Evolutionary conservation across 2,329 filamentous ascomycete species (phyloP).

Genomic region (Botryotinia globosa): DNA sequence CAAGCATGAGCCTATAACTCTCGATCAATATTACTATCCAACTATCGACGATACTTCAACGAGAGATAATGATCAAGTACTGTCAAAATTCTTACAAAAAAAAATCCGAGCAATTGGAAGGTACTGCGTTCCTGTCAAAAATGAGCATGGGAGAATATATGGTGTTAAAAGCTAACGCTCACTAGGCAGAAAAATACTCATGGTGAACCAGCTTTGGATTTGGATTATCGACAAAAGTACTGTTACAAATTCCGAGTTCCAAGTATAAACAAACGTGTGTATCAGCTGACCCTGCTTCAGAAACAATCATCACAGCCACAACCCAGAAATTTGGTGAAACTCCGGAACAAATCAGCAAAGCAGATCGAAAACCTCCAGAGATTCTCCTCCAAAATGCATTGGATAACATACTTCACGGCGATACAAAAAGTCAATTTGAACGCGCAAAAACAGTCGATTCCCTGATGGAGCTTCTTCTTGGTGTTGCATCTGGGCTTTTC

Average conservation of each 20-base stretch:
- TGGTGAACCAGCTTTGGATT: background rate
- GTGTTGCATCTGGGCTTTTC: background rate
- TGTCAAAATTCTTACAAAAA: background rate
- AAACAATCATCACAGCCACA: background rate
- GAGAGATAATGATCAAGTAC: conserved; percentile 7
- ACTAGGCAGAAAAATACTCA: background rate
- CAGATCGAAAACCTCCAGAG: background rate
- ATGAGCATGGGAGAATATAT: no score
- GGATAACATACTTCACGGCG: background rate
- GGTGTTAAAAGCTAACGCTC: background rate
- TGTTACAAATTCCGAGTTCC: background rate
- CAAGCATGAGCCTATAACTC: background rate
- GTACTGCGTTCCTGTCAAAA: background rate
- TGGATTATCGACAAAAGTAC: conserved; percentile 1
- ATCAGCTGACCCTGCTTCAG: background rate
- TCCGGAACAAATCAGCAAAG: background rate
- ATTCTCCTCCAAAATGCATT: background rate
- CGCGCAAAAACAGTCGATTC: background rate
- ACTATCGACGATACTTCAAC: background rate
- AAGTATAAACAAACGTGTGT: background rate
- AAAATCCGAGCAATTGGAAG: background rate
- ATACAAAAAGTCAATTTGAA: background rate
- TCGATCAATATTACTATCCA: background rate
- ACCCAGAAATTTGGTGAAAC: background rate
- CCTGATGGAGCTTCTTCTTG: background rate